phyloP scores from a whole-genome alignment of 352 stramenopile species.

The Pilasporangium apinafurcum region DNA sequence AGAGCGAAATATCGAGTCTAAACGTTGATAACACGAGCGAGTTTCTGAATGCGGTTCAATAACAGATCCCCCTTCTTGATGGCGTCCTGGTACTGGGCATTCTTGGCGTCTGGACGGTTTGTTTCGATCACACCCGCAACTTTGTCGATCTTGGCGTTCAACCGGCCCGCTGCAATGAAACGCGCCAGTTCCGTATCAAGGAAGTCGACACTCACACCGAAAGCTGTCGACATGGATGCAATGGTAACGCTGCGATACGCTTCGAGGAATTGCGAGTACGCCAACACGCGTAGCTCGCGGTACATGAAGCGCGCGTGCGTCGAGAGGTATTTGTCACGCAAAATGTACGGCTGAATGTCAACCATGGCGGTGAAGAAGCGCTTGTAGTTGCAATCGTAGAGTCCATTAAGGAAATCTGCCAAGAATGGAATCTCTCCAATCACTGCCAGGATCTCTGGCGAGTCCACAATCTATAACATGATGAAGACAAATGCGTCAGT shows the following conservation, averaged over 20 bases:
- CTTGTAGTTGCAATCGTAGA: constrained; percentile 99
- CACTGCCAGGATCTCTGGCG: constrained; percentile 92
- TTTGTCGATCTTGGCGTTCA: constrained; percentile 99
- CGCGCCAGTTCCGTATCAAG: constrained; percentile 95
- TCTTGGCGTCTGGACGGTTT: constrained; percentile 98
- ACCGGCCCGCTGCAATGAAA: constrained; percentile 95
- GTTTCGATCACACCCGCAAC: constrained; percentile 97
- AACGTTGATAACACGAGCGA: constrained; percentile 95
- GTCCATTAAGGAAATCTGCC: constrained; percentile 87
- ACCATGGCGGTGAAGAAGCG: constrained; percentile 94
- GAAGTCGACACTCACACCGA: constrained; percentile 93
- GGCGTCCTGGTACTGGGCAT: constrained; percentile 97
- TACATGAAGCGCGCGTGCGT: constrained; percentile 92
- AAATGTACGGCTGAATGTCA: constrained; percentile 71
- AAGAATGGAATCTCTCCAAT: constrained; percentile 81
- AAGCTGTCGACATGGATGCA: constrained; percentile 94
- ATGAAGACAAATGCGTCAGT: constrained; percentile 2
- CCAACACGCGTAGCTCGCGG: constrained; percentile 95
- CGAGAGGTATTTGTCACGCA: constrained; percentile 93
- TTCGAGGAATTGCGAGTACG: constrained; percentile 98
- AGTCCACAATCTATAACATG: constrained; percentile 96
- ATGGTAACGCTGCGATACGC: constrained; percentile 97
- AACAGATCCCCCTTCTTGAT: constrained; percentile 99
- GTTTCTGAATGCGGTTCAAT: constrained; percentile 98
- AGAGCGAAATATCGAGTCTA: too few relatives aligned